Evolutionary conservation across 805 yeast genomes (phyloP).

Genomic region (Teunomyces lycoperdinae): DNA sequence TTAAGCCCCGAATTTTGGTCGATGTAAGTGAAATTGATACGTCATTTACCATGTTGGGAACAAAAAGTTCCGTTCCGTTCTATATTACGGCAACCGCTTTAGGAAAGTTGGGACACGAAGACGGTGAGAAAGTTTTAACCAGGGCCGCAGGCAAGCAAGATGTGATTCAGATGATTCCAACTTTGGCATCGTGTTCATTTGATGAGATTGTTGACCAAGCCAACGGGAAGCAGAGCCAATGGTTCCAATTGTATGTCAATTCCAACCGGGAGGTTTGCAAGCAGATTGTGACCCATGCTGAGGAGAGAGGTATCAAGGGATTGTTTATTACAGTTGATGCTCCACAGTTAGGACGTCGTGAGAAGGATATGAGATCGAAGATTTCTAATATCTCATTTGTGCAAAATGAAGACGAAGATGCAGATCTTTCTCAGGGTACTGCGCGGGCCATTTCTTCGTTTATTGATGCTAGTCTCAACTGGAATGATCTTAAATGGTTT

Average conservation of each 20-base stretch:
- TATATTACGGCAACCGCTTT: constrained; percentile 90
- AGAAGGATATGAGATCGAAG: constrained; percentile 44
- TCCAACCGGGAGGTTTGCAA: constrained; percentile 31
- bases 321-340: constrained; percentile 56
- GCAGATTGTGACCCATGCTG: constrained; percentile 35
- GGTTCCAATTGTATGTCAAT: constrained; percentile 50
- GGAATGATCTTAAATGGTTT: constrained; percentile 43
- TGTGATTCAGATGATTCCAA: constrained; percentile 86
- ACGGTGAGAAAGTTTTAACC: constrained; percentile 86
- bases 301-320: constrained; percentile 41
- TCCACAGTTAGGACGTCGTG: constrained; percentile 53
- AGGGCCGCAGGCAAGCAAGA: constrained; percentile 72
- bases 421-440: constrained; percentile 22
- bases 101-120: constrained; percentile 89
- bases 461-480: constrained; percentile 39
- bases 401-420: constrained; percentile 29
- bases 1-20: constrained; percentile 78
- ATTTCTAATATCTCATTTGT: constrained; percentile 22
- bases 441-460: constrained; percentile 36
- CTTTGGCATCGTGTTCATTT: constrained; percentile 82
- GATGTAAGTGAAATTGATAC: constrained; percentile 76
- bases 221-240: constrained; percentile 45
- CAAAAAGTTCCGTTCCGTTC: constrained; percentile 68
- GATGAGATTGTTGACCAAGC: constrained; percentile 81
- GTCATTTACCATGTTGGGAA: constrained; percentile 74